Evolutionary conservation across 1,284 basidiomycete genomes (phyloP), one percentile per base, ranked within the genome.

Genomic region (Cutaneotrichosporon sp.): DNA sequence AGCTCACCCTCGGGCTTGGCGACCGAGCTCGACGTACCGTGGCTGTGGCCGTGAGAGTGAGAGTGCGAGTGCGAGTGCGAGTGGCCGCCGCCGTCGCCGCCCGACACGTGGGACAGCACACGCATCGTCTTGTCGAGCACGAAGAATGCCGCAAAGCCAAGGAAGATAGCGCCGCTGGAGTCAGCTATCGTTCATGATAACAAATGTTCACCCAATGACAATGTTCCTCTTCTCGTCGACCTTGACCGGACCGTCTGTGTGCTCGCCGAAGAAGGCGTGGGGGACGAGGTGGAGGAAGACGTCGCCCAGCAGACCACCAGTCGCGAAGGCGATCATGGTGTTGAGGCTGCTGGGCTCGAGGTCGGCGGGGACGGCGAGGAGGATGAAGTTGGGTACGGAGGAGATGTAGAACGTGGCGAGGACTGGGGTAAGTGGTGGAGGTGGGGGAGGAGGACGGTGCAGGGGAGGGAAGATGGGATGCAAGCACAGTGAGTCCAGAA

Each of bases 331-430:
- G 36, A 81, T 93, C 91, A 94, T 93, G 8, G 90, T 92, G 74
- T 93, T 93, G 62, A 94, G 84, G 51, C 90, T 92, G 75, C 90
- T 84, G 16, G 85, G 84, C 78, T 89, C 87, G 72, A 94, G 91
- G 76, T 91, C 84, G 55, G 90, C 88, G 30, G 91, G 91, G 68
- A 94, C 93, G 75, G 92, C 91, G 9, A 90, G 89, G 57, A 95
- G 87, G 70, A 95, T 92, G 73, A 94, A 90, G 82, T 95, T 95
- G 60, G 91, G 92, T 62, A 93, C 86, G 50, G 91, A 93, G 84
- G 90, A 92, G 78, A 93, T 93, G 83, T 94, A 93, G 83, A 93
- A 92, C 36, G 91, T 93, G 68, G 89, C 91, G 49, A 93, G 83
- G 67, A 94, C 86, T 86, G 69, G 46, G 46, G 63, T 70, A 16